A percentile compares a stretch with the other conserved stretches of the same genome.
Conservation (phyloP, 2,329 filamentous ascomycete genomes). For the Xylariomycetidae sp. region DNA sequence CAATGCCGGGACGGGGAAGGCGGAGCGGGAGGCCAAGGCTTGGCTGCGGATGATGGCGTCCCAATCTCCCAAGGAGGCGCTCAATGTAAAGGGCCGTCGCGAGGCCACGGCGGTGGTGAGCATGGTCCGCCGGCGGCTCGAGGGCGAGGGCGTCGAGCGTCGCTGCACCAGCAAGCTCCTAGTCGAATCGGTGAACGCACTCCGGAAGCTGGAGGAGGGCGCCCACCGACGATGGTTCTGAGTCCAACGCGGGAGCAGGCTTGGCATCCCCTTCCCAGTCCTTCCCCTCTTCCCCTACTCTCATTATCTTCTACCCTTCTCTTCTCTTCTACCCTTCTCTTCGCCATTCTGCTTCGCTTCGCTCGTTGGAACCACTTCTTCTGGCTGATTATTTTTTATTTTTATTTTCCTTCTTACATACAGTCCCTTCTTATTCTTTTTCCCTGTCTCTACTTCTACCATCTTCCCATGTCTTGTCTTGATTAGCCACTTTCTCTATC, state of each 20-base stretch:
- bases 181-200: slow-evolving; percentile 46
- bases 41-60: slow-evolving; percentile 34
- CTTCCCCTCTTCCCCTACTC: slow-evolving; percentile 4
- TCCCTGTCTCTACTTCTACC: neutral
- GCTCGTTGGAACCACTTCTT: too few relatives aligned
- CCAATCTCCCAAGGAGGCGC: slow-evolving; percentile 33
- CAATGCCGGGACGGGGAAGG: slow-evolving; percentile 25
- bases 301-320: slow-evolving; percentile 8
- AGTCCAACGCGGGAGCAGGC: neutral
- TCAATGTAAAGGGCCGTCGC: slow-evolving; percentile 31
- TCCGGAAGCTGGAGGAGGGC: slow-evolving; percentile 45
- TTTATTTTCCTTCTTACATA: too few relatives aligned
- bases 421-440: too few relatives aligned
- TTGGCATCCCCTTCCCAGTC: slow-evolving; percentile 5
- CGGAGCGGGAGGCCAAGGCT: slow-evolving; percentile 26
- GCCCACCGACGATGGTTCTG: slow-evolving; percentile 37
- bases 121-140: slow-evolving; percentile 40
- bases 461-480: too few relatives aligned
- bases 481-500: too few relatives aligned
- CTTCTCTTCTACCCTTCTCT: slow-evolving; percentile 18
- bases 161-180: slow-evolving; percentile 41
- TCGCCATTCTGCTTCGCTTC: too few relatives aligned
- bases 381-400: too few relatives aligned
- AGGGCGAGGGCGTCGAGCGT: slow-evolving; percentile 41
- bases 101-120: slow-evolving; percentile 41